Percentiles rank a stretch among this genome's conserved stretches.
phyloP scores from a whole-genome alignment of 1,139 yeast species.

The Suhomyces terraborum region DNA sequence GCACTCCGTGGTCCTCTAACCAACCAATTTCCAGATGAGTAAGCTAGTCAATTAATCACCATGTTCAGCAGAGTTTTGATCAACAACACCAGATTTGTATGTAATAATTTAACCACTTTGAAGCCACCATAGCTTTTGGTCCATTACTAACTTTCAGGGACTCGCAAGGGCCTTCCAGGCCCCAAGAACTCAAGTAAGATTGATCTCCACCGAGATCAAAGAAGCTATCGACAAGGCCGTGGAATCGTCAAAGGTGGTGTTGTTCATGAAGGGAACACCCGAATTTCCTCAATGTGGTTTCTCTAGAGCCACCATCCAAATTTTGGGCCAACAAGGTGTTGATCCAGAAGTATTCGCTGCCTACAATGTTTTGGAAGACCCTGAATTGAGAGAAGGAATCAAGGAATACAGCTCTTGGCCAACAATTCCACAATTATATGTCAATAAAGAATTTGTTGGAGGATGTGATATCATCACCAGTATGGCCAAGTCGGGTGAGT shows the following conservation, averaged over 20 bases:
- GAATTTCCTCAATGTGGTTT: constrained; percentile 98
- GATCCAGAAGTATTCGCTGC: constrained; percentile 97
- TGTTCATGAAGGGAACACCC: constrained; percentile 97
- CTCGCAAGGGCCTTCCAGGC: constrained; percentile 12
- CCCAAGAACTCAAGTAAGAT: constrained; percentile 36
- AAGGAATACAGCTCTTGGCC: constrained; percentile 97
- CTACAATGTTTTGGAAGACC: constrained; percentile 92
- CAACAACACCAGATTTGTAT: constrained; percentile 24
- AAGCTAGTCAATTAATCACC: constrained; percentile 8
- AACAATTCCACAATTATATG: constrained; percentile 77
- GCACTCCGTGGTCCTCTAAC: constrained; percentile 7
- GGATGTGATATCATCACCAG: constrained; percentile 95
- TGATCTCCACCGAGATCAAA: constrained; percentile 74
- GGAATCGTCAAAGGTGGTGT: constrained; percentile 85
- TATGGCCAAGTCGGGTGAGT: constrained; percentile 93
- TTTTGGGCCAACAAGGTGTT: constrained; percentile 95
- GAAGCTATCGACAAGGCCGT: constrained; percentile 86
- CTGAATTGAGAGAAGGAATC: constrained; percentile 88
- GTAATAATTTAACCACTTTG: constrained; percentile 13
- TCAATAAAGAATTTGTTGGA: constrained; percentile 84
- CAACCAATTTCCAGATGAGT: constrained; percentile 13
- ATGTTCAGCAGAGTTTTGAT: constrained; percentile 32
- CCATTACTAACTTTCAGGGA: constrained; percentile 14
- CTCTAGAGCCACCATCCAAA: constrained; percentile 90
- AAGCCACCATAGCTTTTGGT: not conserved